These are phyloP conservation scores for Picochlorum sp. DNA, from an alignment of 139 green algal genomes.

Conservation along the genomic window DNA sequence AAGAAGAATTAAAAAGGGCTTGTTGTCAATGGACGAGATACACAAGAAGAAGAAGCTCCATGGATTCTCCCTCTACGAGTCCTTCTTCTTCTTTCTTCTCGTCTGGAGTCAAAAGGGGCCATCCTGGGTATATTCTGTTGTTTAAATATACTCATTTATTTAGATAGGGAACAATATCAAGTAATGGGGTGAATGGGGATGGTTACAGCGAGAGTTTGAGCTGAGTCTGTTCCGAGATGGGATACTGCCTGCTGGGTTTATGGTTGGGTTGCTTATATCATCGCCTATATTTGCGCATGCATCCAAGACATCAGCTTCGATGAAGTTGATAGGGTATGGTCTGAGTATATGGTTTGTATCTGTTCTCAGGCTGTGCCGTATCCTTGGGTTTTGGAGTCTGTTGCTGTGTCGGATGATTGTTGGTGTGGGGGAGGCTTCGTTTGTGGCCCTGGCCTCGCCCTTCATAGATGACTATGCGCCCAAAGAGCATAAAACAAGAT, in stretches of 20 bases:
- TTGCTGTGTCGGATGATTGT: conserved; percentile 65
- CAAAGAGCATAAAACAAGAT: conserved; percentile 49
- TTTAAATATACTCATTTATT: conserved; percentile 81
- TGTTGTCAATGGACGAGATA: no score
- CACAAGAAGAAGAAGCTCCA: no score
- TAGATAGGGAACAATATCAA: conserved; percentile 85
- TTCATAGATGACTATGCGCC: conserved; percentile 95
- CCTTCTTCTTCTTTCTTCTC: no score
- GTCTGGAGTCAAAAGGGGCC: no score
- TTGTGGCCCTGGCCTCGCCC: conserved; percentile 82
- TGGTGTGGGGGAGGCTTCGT: conserved; percentile 88
- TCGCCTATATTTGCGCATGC: conserved; percentile 84
- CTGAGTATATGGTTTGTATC: conserved; percentile 75
- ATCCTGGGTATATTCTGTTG: conserved; percentile 48
- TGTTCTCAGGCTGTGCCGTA: conserved; percentile 54
- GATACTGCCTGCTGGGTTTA: conserved; percentile 80
- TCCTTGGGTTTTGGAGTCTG: conserved; percentile 47
- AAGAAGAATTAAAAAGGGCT: no score
- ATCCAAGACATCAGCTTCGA: conserved; percentile 43
- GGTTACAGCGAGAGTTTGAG: conserved; percentile 63
- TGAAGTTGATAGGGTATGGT: conserved; percentile 77
- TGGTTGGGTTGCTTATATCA: conserved; percentile 86
- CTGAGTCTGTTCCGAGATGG: conserved; percentile 80
- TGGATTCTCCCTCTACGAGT: no score
- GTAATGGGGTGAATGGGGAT: conserved; percentile 84